These are phyloP conservation scores for Fusarium paranaense DNA, from an alignment of 2,329 filamentous ascomycete genomes.

Conservation along the genomic window DNA sequence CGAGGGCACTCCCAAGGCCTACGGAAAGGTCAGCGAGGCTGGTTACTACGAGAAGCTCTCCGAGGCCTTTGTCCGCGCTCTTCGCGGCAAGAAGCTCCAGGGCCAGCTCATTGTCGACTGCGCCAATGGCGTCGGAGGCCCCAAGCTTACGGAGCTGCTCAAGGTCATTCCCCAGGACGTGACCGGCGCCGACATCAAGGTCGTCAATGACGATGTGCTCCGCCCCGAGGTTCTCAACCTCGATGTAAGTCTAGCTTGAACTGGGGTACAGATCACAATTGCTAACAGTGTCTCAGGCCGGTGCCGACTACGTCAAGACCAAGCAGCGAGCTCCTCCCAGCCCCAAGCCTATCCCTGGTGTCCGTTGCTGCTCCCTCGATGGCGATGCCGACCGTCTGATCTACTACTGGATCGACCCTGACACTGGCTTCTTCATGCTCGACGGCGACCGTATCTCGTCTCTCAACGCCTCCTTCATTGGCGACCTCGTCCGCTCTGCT, in stretches of 20 bases:
- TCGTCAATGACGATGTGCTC: slow-evolving; percentile 93
- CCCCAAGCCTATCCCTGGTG: slow-evolving; percentile 80
- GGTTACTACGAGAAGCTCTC: slow-evolving; percentile 96
- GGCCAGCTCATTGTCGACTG: slow-evolving; percentile 89
- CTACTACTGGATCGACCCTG: slow-evolving; percentile 90
- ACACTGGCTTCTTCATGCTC: slow-evolving; percentile 88
- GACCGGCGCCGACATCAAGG: slow-evolving; percentile 71
- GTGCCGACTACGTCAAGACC: slow-evolving; percentile 97
- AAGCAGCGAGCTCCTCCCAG: slow-evolving; percentile 89
- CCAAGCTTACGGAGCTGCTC: slow-evolving; percentile 87
- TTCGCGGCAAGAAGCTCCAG: slow-evolving; percentile 79
- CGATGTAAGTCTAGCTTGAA: slow-evolving; percentile 70
- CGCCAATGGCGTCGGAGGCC: slow-evolving; percentile 95
- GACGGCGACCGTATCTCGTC: slow-evolving; percentile 98
- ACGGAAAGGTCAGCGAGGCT: slow-evolving; percentile 87
- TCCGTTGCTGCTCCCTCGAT: slow-evolving; percentile 90
- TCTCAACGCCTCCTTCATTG: slow-evolving; percentile 92
- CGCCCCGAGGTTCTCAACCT: slow-evolving; percentile 90
- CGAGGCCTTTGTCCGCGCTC: slow-evolving; percentile 84
- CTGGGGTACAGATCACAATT: not conserved
- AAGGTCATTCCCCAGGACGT: slow-evolving; percentile 81
- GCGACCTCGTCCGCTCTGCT: slow-evolving; percentile 84
- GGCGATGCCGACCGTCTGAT: slow-evolving; percentile 96
- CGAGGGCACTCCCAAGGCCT: slow-evolving; percentile 84
- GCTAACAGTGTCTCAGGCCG: slow-evolving; percentile 68